Percentiles rank a stretch among this genome's conserved stretches.
These are phyloP conservation scores for Sugiyamaella lignohabitans DNA, from an alignment of 805 yeast genomes.

Conservation along the genomic window DNA sequence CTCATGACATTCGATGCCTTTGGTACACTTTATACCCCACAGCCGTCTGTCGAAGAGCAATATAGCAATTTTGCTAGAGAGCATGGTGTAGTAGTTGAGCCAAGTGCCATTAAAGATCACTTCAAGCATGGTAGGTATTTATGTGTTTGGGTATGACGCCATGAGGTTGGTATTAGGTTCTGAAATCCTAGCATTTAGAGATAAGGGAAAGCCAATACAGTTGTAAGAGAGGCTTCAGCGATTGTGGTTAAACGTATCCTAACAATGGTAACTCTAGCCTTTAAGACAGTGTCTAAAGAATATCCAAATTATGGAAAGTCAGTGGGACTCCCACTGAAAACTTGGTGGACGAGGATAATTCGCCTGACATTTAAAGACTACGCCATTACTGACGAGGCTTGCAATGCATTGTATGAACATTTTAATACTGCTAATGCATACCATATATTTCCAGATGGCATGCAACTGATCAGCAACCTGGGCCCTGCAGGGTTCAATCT, in stretches of 20 bases:
- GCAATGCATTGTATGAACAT: conserved; percentile 15
- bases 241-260: background rate
- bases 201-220: background rate
- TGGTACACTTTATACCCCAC: conserved; percentile 19
- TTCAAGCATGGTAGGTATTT: conserved; percentile 12
- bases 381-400: conserved; percentile 3
- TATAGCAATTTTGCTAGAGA: conserved; percentile 11
- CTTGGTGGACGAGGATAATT: conserved; percentile 19
- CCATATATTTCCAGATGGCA: conserved; percentile 15
- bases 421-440: conserved; percentile 17
- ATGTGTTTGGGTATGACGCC: background rate
- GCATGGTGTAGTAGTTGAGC: conserved; percentile 11
- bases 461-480: conserved; percentile 4
- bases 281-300: conserved; percentile 9
- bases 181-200: too few species aligned
- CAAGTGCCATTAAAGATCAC: conserved; percentile 4
- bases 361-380: conserved; percentile 3
- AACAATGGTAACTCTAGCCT: conserved; percentile 8
- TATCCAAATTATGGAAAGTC: conserved; percentile 19
- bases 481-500: conserved; percentile 1
- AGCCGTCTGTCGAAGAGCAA: conserved; percentile 15
- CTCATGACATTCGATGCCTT: conserved; percentile 23
- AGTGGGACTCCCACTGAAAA: conserved; percentile 7
- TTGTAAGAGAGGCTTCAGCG: background rate
- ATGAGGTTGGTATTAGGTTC: too few species aligned